These are phyloP conservation scores for Graphilbum ipis-grandicollis DNA, from an alignment of 2,329 filamentous ascomycete species.

Conservation along the genomic window DNA sequence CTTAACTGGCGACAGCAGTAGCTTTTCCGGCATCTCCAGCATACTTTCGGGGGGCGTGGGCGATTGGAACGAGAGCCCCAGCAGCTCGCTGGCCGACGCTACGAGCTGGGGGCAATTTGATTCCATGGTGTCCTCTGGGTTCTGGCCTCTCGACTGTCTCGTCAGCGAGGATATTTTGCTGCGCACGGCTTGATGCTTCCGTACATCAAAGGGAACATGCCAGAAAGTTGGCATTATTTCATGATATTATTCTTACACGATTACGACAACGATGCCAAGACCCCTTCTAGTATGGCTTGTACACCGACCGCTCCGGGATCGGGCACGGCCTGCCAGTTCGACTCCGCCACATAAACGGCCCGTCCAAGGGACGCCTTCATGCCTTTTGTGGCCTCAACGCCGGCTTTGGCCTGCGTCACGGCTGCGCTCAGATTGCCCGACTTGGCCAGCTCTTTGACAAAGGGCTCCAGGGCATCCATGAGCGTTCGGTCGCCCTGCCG, in stretches of 20 bases:
- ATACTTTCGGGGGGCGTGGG: not conserved
- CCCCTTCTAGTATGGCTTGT: not conserved
- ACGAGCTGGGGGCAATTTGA: constrained; percentile 5
- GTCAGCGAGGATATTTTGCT: not conserved
- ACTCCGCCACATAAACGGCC: constrained; percentile 66
- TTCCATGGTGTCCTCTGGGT: not conserved
- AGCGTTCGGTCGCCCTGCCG: constrained; percentile 78
- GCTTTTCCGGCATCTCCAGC: not conserved
- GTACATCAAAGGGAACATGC: too few relatives aligned
- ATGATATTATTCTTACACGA: not conserved
- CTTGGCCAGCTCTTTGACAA: constrained; percentile 53
- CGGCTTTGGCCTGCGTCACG: constrained; percentile 56
- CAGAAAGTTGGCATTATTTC: too few relatives aligned
- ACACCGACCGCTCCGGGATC: not conserved
- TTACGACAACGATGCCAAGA: not conserved
- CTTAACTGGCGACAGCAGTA: not conserved
- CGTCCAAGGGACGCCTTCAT: constrained; percentile 83
- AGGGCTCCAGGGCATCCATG: constrained; percentile 78
- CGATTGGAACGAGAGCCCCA: constrained; percentile 3
- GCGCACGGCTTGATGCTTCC: too few relatives aligned
- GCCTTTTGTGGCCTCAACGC: constrained; percentile 69
- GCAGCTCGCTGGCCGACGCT: constrained; percentile 3
- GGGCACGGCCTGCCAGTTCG: constrained; percentile 50
- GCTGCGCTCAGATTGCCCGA: constrained; percentile 49
- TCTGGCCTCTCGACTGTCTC: not conserved